Percentiles rank a stretch among this genome's conserved stretches.
Evolutionary conservation across 441 rosid genomes (phyloP).

Genomic region (Jatropha podagrica): DNA sequence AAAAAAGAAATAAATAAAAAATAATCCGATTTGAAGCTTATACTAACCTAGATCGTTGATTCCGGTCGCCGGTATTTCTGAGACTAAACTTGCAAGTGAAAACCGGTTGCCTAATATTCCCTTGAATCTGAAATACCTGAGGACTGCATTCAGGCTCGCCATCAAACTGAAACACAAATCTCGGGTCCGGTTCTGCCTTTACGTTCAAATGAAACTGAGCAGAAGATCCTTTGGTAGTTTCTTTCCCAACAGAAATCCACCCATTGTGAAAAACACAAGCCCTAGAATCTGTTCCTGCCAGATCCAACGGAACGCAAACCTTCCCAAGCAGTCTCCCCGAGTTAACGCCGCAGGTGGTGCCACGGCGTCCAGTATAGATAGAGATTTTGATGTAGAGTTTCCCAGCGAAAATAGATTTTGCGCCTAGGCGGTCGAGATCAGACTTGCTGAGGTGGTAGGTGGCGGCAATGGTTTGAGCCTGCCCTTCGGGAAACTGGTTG

Average conservation of each 20-base stretch:
- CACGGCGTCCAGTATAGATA: constrained; percentile 73
- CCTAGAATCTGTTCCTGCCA: constrained; percentile 52
- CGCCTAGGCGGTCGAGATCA: constrained; percentile 51
- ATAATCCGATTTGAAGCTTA: not conserved
- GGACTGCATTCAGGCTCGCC: constrained; percentile 98
- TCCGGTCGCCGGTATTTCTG: constrained; percentile 60
- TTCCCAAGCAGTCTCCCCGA: constrained; percentile 69
- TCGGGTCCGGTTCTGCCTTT: constrained; percentile 82
- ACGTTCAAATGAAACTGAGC: constrained; percentile 71
- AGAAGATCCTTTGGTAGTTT: constrained; percentile 38
- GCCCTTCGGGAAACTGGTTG: constrained; percentile 38
- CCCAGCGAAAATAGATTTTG: constrained; percentile 54
- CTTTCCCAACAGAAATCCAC: constrained; percentile 70
- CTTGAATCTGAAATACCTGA: constrained; percentile 85
- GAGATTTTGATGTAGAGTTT: constrained; percentile 50
- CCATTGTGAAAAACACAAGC: constrained; percentile 63
- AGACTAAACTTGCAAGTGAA: constrained; percentile 92
- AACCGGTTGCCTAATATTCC: constrained; percentile 77
- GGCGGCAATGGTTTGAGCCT: constrained; percentile 48
- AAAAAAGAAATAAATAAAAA: not conserved
- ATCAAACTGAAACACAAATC: constrained; percentile 93
- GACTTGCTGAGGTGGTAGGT: constrained; percentile 67
- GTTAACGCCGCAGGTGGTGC: constrained; percentile 65
- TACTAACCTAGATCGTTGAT: constrained; percentile 65
- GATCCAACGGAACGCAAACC: constrained; percentile 72